These are phyloP conservation scores for Botrytis porri DNA, from an alignment of 2,329 filamentous ascomycete genomes.

Conservation along the genomic window DNA sequence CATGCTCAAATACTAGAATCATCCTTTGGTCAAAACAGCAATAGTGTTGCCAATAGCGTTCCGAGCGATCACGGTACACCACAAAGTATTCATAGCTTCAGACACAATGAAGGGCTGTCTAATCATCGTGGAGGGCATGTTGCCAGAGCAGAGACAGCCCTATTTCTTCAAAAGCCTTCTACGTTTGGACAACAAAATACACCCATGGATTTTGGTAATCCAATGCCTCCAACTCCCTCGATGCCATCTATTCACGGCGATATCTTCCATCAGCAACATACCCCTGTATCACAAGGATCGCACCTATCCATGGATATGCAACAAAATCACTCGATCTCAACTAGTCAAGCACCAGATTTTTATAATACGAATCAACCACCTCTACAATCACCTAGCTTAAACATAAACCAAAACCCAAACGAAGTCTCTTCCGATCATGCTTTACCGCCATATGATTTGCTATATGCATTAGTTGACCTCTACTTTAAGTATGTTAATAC, in stretches of 20 bases:
- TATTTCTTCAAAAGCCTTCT: slow-evolving; percentile 61
- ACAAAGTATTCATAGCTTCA: slow-evolving; percentile 49
- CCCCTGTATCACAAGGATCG: slow-evolving; percentile 11
- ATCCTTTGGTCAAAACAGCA: slow-evolving; percentile 41
- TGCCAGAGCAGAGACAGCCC: slow-evolving; percentile 55
- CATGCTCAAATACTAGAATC: slow-evolving; percentile 66
- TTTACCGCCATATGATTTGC: slow-evolving; percentile 69
- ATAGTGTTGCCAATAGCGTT: slow-evolving; percentile 40
- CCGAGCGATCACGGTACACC: slow-evolving; percentile 59
- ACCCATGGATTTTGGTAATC: slow-evolving; percentile 48
- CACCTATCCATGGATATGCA: slow-evolving; percentile 34
- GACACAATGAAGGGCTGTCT: slow-evolving; percentile 46
- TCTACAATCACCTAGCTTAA: slow-evolving; percentile 57
- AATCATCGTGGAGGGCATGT: slow-evolving; percentile 33
- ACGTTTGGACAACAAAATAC: slow-evolving; percentile 48
- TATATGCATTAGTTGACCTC: slow-evolving; percentile 70
- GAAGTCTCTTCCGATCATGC: slow-evolving; percentile 58
- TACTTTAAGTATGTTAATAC: slow-evolving; percentile 80
- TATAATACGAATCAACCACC: slow-evolving; percentile 39
- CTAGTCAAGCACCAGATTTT: slow-evolving; percentile 37
- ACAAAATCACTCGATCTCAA: slow-evolving; percentile 31
- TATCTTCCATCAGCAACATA: slow-evolving; percentile 43
- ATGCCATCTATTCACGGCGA: slow-evolving; percentile 46
- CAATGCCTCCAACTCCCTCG: slow-evolving; percentile 45
- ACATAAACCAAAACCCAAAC: slow-evolving; percentile 47